Conservation (phyloP, 768 basidiomycete genomes). For the Serendipita sp. region DNA sequence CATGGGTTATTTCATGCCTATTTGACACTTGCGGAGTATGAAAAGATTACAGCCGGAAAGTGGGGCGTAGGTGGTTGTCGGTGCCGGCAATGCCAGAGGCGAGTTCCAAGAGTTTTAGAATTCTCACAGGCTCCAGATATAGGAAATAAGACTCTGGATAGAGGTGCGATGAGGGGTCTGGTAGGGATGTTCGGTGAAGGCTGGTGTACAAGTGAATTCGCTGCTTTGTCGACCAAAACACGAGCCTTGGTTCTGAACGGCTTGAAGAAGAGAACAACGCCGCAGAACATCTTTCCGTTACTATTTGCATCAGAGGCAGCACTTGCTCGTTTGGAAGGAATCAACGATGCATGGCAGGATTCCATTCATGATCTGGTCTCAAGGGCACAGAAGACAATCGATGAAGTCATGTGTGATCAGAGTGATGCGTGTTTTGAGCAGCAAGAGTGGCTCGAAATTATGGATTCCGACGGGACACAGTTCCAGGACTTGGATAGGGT, state of each 20-base stretch:
- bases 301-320: conserved; percentile 52
- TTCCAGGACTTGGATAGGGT: conserved; percentile 70
- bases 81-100: conserved; percentile 66
- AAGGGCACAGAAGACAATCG: conserved; percentile 40
- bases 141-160: conserved; percentile 49
- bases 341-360: conserved; percentile 40
- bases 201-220: conserved; percentile 76
- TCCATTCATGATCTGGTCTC: conserved; percentile 50
- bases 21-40: conserved; percentile 63
- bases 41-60: conserved; percentile 49
- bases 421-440: conserved; percentile 50
- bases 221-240: conserved; percentile 43
- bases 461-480: conserved; percentile 53
- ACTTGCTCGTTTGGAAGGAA: conserved; percentile 27
- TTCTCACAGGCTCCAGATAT: conserved; percentile 69
- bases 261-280: conserved; percentile 49
- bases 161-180: conserved; percentile 55
- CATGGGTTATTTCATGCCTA: conserved; percentile 81
- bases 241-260: conserved; percentile 58
- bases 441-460: conserved; percentile 54
- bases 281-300: conserved; percentile 48
- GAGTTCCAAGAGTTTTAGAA: conserved; percentile 68
- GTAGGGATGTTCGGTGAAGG: conserved; percentile 76
- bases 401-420: conserved; percentile 41
- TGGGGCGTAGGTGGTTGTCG: conserved; percentile 77